Evolutionary conservation across 2,329 filamentous ascomycete genomes (phyloP), one percentile per base, ranked within the genome.

Genomic region (Colletotrichum euphorbiae): DNA sequence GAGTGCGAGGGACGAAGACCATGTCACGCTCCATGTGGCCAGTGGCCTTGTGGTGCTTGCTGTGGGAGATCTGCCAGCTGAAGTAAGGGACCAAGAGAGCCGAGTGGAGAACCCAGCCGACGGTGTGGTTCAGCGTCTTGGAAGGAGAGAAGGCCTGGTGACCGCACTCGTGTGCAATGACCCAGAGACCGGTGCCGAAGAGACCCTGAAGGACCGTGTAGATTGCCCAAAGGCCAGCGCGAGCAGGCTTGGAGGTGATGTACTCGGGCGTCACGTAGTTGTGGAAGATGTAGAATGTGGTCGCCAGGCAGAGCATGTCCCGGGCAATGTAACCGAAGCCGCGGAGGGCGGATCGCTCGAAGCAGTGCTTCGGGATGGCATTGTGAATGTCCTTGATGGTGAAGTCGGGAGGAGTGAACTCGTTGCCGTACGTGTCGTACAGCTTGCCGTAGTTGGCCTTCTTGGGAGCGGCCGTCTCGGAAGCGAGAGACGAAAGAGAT

Each of bases 21-120:
- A 99, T 99, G 82, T 99, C 96, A 74, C 95, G 93, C 83, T 97
- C 94, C 83, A 99, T 90, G 86, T 99, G 89, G 75, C 94, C 96
- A 43, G 96, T 99, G 72, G 94, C 94, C 88, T 98, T 98, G 92
- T 99, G 96, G 86, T 99, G 96, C 89, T 97, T 97, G 85, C 93
- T 92, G 84, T 99, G 96, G 73, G 94, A 97, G 82, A 98, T 94
- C 85, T 99, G 97, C 96, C 96, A 99, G 78, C 93, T 97, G 85
- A 98, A 99, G 85, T 98, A 99, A 21, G 96, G 96, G 55, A 99
- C 95, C 64, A 98, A 86, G 43, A 98, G 89, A 50, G 89, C 81
- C 42, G 94, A 97, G 84, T 98, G 95, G 74, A 93, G 89, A 78
- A 97, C 80, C 93, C 93, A 98, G 76, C 95, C 95, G 67, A 96